These are phyloP conservation scores for Coniochaeta hoffmannii DNA, from an alignment of 2,329 filamentous ascomycete species.

Conservation along the genomic window DNA sequence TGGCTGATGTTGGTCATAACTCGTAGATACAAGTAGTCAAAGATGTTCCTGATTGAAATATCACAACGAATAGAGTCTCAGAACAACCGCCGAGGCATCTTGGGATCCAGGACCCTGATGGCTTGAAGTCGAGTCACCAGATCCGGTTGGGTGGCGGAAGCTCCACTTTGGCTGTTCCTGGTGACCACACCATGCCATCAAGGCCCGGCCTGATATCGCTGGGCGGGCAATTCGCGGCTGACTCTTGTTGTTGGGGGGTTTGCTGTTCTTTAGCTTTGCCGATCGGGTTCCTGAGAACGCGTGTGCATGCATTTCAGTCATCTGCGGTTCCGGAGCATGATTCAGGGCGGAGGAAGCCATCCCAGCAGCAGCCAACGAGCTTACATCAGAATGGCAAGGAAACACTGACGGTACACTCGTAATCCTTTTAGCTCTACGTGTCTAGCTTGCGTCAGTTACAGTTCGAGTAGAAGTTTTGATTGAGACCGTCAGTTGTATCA, in stretches of 20 bases:
- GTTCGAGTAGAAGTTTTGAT: no score
- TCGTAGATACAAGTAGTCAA: no score
- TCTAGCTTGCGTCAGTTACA: no score
- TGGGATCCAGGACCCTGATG: not conserved
- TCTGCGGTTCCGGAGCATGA: no score
- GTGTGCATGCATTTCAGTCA: not conserved
- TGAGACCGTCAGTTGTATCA: no score
- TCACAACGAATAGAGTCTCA: not conserved
- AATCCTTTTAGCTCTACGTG: no score
- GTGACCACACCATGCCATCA: not conserved
- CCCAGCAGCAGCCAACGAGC: no score
- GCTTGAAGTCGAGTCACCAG: not conserved
- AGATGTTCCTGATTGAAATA: not conserved
- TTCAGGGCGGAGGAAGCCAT: no score
- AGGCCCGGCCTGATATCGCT: no score
- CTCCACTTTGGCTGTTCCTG: not conserved
- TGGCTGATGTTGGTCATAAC: no score
- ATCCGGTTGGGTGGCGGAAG: not conserved
- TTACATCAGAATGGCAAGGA: no score
- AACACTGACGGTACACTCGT: no score
- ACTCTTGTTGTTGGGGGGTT: not conserved
- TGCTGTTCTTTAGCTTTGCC: not conserved
- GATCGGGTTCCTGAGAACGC: not conserved
- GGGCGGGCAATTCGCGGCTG: not conserved
- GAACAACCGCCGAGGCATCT: not conserved